phyloP scores from a whole-genome alignment of 176 grass and related monocot genomes.

The Paspalum vaginatum region DNA sequence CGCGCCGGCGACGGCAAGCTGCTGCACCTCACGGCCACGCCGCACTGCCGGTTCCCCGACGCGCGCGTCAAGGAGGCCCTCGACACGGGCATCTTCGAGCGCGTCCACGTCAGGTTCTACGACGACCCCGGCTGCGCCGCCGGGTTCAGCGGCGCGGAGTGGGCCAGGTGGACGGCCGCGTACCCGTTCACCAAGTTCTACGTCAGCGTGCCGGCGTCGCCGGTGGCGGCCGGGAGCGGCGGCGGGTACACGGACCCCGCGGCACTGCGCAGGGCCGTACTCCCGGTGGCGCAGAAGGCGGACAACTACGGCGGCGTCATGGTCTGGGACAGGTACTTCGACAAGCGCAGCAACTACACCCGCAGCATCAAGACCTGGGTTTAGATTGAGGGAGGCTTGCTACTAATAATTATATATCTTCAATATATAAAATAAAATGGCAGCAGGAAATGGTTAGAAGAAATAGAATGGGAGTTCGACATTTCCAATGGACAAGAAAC shows the following conservation, averaged over 20 bases:
- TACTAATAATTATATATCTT: no score
- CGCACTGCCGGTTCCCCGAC: constrained; percentile 26
- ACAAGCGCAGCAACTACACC: constrained; percentile 16
- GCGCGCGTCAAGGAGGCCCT: neutral
- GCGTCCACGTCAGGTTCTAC: constrained; percentile 39
- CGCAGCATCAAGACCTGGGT: neutral
- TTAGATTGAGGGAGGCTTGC: no score
- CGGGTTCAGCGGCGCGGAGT: neutral
- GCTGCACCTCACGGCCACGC: constrained; percentile 34
- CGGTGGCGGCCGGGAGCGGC: neutral
- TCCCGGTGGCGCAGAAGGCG: constrained; percentile 22
- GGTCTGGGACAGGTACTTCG: constrained; percentile 18
- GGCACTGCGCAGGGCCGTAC: neutral
- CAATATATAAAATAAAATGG: no score
- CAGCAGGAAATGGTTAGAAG: no score
- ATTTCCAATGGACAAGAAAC: no score
- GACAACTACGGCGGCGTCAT: constrained; percentile 18
- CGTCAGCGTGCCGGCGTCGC: constrained; percentile 1
- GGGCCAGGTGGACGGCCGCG: constrained; percentile 29
- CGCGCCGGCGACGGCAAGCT: constrained; percentile 20
- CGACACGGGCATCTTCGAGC: constrained; percentile 30
- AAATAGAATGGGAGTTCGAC: no score
- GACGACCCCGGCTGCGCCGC: neutral
- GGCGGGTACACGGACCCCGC: neutral
- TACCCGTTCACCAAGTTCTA: constrained; percentile 37